phyloP scores from a whole-genome alignment of 805 yeast genomes.

The Candida anglica region DNA sequence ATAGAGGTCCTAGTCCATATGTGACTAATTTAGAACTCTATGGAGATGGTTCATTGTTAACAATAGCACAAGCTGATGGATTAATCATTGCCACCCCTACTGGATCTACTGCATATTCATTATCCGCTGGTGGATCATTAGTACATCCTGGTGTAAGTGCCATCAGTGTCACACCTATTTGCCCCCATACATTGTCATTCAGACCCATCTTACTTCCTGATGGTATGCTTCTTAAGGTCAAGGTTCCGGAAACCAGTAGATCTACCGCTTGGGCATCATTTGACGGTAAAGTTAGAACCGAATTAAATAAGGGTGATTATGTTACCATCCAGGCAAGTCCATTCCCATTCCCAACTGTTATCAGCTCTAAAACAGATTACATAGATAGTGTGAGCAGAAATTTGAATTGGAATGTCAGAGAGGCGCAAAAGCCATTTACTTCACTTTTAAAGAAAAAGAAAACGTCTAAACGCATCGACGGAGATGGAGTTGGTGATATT shows the following conservation, averaged over 20 bases:
- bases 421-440: conserved; percentile 78
- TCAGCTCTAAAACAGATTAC: conserved; percentile 68
- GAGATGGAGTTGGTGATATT: not conserved
- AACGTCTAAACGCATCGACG: not conserved
- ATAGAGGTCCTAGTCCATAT: conserved; percentile 91
- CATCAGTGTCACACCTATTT: conserved; percentile 88
- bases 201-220: conserved; percentile 91
- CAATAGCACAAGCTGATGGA: conserved; percentile 94
- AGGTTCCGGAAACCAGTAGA: conserved; percentile 74
- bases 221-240: conserved; percentile 79
- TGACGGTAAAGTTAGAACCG: conserved; percentile 88
- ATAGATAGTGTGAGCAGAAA: conserved; percentile 83
- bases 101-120: conserved; percentile 93
- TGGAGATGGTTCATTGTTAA: conserved; percentile 80
- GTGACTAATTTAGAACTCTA: conserved; percentile 85
- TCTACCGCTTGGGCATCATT: conserved; percentile 96
- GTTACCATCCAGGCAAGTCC: conserved; percentile 82
- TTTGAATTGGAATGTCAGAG: conserved; percentile 90
- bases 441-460: conserved; percentile 38
- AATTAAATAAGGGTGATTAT: conserved; percentile 77
- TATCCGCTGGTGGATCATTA: conserved; percentile 92
- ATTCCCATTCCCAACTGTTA: conserved; percentile 91
- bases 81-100: conserved; percentile 91
- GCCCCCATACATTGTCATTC: conserved; percentile 93
- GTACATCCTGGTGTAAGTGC: conserved; percentile 95